phyloP scores from a whole-genome alignment of 768 basidiomycete genomes.

The Mycena vulgaris region DNA sequence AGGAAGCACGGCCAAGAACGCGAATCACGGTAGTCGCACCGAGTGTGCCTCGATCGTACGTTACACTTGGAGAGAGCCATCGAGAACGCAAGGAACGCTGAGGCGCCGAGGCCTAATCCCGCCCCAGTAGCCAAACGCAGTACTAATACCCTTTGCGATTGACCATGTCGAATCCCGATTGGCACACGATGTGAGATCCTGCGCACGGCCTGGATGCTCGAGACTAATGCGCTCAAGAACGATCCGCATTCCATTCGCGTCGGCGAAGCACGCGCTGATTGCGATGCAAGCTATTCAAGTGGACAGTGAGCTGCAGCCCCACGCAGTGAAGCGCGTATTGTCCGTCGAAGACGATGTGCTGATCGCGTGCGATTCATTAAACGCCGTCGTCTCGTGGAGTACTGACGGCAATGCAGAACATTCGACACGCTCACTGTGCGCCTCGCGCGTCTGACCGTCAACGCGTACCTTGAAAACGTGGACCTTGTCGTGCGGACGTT shows the following conservation, averaged over 20 bases:
- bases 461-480: constrained; percentile 91
- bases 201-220: background rate
- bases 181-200: constrained; percentile 45
- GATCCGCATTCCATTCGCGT: constrained; percentile 85
- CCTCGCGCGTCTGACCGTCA: constrained; percentile 86
- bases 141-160: constrained; percentile 6
- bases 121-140: background rate
- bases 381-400: background rate
- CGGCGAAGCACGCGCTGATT: constrained; percentile 80
- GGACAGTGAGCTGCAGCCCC: constrained; percentile 86
- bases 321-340: constrained; percentile 83
- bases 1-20: no score
- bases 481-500: constrained; percentile 90
- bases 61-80: background rate
- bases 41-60: background rate
- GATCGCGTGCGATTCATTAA: constrained; percentile 73
- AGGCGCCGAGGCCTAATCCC: background rate
- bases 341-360: constrained; percentile 77
- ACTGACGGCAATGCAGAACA: constrained; percentile 60
- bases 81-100: background rate
- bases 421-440: constrained; percentile 88
- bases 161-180: constrained; percentile 40
- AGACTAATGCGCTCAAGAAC: constrained; percentile 57
- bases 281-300: constrained; percentile 90
- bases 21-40: background rate